phyloP scores from a whole-genome alignment of 2,329 filamentous ascomycete species.

The Aspergillus japonicus region DNA sequence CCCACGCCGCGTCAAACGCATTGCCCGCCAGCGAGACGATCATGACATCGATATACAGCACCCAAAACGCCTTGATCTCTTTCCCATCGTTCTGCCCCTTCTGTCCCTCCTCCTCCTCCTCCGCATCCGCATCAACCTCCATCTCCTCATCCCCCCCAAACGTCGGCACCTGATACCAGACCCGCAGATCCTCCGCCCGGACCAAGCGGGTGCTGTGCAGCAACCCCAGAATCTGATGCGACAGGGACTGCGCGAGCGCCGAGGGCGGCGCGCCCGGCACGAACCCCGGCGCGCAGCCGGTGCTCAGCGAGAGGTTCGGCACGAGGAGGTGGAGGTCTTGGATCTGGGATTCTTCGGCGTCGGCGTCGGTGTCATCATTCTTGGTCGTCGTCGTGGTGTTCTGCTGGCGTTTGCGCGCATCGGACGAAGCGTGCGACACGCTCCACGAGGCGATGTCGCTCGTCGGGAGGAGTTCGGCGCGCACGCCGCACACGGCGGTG shows the following conservation, averaged over 20 bases:
- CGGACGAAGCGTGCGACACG: constrained; percentile 38
- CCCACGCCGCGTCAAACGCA: constrained; percentile 88
- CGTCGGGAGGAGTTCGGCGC: constrained; percentile 77
- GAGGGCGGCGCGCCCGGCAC: constrained; percentile 80
- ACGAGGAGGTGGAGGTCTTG: constrained; percentile 68
- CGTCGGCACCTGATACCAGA: constrained; percentile 61
- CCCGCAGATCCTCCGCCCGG: constrained; percentile 65
- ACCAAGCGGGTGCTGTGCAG: constrained; percentile 71
- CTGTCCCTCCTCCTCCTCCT: constrained; percentile 29
- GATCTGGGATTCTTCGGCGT: constrained; percentile 53
- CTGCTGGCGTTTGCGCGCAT: constrained; percentile 33
- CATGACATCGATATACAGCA: constrained; percentile 90
- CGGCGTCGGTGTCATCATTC: constrained; percentile 25
- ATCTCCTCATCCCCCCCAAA: constrained; percentile 44
- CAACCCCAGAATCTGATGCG: constrained; percentile 73
- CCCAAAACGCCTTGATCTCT: constrained; percentile 84
- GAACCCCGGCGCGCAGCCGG: constrained; percentile 82
- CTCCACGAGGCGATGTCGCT: constrained; percentile 65
- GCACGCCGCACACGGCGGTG: constrained; percentile 89
- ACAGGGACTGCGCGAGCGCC: constrained; percentile 77
- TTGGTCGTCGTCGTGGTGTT: constrained; percentile 26
- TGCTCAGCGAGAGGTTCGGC: constrained; percentile 89
- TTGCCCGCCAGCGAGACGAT: constrained; percentile 93
- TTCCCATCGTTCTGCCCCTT: constrained; percentile 24
- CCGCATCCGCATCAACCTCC: constrained; percentile 48